Percentiles rank a stretch among this genome's conserved stretches.
Conservation (phyloP, 192 early-diverging fungal species). For the Chytriomyces hyalinus region DNA sequence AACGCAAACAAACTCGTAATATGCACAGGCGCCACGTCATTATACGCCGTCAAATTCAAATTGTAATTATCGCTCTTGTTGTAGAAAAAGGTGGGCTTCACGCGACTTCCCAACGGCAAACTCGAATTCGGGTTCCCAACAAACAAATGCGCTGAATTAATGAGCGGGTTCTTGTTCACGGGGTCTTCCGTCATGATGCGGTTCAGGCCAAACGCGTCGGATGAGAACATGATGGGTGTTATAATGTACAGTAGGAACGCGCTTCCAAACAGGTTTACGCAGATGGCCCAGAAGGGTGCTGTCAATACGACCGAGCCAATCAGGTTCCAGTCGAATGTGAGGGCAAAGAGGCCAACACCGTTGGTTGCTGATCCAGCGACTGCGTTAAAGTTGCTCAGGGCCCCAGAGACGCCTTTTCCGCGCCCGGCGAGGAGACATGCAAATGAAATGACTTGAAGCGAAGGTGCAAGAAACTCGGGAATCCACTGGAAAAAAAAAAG, state of each 20-base stretch:
- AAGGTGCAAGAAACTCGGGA: conserved; percentile 32
- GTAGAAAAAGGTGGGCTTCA: conserved; percentile 22
- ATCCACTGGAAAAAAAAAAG: conserved; percentile 12
- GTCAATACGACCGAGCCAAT: background rate
- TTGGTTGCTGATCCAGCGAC: background rate
- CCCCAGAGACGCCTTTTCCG: background rate
- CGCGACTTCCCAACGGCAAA: background rate
- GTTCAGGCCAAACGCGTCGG: conserved; percentile 1
- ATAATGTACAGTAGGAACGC: background rate
- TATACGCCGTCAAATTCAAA: conserved; percentile 36
- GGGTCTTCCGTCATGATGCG: background rate
- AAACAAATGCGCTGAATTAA: conserved; percentile 19
- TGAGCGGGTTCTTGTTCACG: background rate
- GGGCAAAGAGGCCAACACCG: conserved; percentile 27
- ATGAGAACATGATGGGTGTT: conserved; percentile 1
- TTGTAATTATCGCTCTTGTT: conserved; percentile 25
- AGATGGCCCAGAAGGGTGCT: conserved; percentile 18
- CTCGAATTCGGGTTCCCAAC: conserved; percentile 5
- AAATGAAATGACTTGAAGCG: conserved; percentile 28
- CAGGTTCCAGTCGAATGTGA: conserved; percentile 37
- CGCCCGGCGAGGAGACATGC: conserved; percentile 16
- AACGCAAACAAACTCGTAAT: conserved; percentile 35
- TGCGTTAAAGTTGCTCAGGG: conserved; percentile 9
- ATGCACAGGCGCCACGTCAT: conserved; percentile 28
- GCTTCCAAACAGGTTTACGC: background rate